Evolutionary conservation across 495 filamentous ascomycete genomes (phyloP), one percentile per base, ranked within the genome.

Genomic region (Aspergillus panamensis): DNA sequence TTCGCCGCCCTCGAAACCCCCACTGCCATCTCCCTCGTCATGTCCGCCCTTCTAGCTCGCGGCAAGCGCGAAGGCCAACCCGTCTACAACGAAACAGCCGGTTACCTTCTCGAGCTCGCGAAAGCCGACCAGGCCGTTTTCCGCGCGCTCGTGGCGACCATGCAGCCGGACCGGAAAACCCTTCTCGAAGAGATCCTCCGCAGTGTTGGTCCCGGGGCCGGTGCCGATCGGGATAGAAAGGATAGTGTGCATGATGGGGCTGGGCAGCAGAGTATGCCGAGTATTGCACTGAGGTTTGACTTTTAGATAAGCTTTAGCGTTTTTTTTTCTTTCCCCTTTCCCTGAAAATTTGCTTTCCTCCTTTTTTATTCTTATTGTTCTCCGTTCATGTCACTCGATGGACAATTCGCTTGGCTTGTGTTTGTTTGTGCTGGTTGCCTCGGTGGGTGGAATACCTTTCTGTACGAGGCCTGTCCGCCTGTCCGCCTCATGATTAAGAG

Each of bases 211-310:
- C 63, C 68, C 32, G 70, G 62, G n/a, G 57, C 76, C 52, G 66
- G 65, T 14, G 53, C 66, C 32, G 66, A 66, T 6, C 64, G 52
- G 67, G 61, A 65, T 35, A 57, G 60, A 53, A 69, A 59, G 30
- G 75, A 71, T 20, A 69, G 66, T 60, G 68, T 66, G 30, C 71
- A 72, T 20, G 73, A 69, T 2, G 73, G 50, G 9, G 32, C 37
- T 53, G 79, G 73, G 43, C 79, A 79, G 33, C 83, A 77, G 58
- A 83, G 65, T 45, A 80, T 86, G 72, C 95, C 94, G 13, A 96
- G 75, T 58, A 99, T 99, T 81, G 91, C 91, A 51, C 67, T 99
- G 70, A 90, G 93, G 78, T 92, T 97, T 88, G 81, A 96, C 67
- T 97, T 98, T 82, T 80, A n/a, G n/a, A n/a, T n/a, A 68, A 47